These are phyloP conservation scores for Rhodotorula glutinis DNA, from an alignment of 1,284 basidiomycete species.

Conservation along the genomic window DNA sequence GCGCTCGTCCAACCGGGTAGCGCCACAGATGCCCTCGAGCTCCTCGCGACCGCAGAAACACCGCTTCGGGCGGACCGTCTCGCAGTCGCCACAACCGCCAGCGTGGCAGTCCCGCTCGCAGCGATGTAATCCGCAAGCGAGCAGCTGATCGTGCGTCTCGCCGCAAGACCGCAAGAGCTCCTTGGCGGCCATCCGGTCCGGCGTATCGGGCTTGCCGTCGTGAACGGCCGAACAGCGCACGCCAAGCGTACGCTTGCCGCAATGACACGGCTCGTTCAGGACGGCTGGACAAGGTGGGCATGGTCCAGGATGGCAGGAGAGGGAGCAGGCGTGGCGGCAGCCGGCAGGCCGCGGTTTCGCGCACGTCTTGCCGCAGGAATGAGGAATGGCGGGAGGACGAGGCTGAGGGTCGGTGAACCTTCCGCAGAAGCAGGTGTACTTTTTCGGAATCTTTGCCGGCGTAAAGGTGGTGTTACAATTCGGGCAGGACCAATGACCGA, in stretches of 20 bases:
- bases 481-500: slow-evolving; percentile 44
- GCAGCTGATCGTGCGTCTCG: slow-evolving; percentile 15
- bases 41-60: slow-evolving; percentile 41
- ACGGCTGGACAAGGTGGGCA: slow-evolving; percentile 38
- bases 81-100: slow-evolving; percentile 40
- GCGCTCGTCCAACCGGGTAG: slow-evolving; percentile 15
- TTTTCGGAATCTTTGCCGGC: slow-evolving; percentile 57
- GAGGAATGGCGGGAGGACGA: slow-evolving; percentile 63
- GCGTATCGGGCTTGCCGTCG: slow-evolving; percentile 9
- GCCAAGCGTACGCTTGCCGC: slow-evolving; percentile 11
- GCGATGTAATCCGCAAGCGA: slow-evolving; percentile 39
- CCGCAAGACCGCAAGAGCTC: slow-evolving; percentile 25
- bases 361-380: slow-evolving; percentile 76
- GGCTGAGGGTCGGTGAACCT: slow-evolving; percentile 57
- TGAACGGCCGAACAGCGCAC: slow-evolving; percentile 24
- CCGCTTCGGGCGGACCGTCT: slow-evolving; percentile 35
- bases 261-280: slow-evolving; percentile 24
- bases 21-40: slow-evolving; percentile 30
- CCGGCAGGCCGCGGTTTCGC: slow-evolving; percentile 58
- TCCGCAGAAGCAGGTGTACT: slow-evolving; percentile 84
- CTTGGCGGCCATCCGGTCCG: not conserved
- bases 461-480: slow-evolving; percentile 42
- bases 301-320: slow-evolving; percentile 49
- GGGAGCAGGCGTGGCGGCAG: slow-evolving; percentile 71
- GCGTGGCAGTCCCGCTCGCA: slow-evolving; percentile 40